Percentiles rank a stretch among this genome's conserved stretches.
Conservation (phyloP, 2,329 filamentous ascomycete genomes). For the Fusarium sp. region DNA sequence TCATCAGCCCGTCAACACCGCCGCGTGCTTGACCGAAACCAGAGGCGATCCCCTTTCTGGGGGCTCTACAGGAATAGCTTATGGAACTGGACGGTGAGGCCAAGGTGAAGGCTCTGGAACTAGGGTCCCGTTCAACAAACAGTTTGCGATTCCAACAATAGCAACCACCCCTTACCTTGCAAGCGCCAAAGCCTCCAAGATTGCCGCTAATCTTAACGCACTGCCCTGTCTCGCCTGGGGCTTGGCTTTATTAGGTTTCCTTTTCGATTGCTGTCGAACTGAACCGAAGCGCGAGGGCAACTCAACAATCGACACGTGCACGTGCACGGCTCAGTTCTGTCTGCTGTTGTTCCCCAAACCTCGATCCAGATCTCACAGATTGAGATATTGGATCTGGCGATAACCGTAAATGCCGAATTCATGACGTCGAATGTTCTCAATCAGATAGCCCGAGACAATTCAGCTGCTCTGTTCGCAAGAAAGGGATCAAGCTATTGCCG, state of each 20-base stretch:
- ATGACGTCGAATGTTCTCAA: constrained; percentile 25
- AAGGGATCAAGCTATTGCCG: constrained; percentile 21
- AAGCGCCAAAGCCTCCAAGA: background rate
- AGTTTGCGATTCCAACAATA: constrained; percentile 40
- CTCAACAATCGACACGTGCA: constrained; percentile 34
- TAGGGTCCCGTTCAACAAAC: constrained; percentile 39
- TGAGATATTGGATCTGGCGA: constrained; percentile 19
- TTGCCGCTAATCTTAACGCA: background rate
- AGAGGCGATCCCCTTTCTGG: constrained; percentile 2
- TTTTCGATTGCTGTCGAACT: constrained; percentile 19
- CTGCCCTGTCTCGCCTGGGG: constrained; percentile 9
- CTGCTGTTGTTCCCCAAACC: constrained; percentile 2
- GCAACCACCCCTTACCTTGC: constrained; percentile 13
- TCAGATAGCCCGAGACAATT: constrained; percentile 38
- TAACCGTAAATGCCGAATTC: constrained; percentile 6
- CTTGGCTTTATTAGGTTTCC: constrained; percentile 13
- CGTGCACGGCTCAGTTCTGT: constrained; percentile 16
- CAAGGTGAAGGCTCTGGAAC: constrained; percentile 32
- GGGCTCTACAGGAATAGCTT: constrained; percentile 2
- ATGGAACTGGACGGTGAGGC: constrained; percentile 25
- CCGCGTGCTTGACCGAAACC: background rate
- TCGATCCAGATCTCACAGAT: constrained; percentile 24
- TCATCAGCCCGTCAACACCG: background rate
- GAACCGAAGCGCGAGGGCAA: constrained; percentile 4
- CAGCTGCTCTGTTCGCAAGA: constrained; percentile 16